phyloP scores from a whole-genome alignment of 129 eudicot genomes.

The Erigeron canadensis region DNA sequence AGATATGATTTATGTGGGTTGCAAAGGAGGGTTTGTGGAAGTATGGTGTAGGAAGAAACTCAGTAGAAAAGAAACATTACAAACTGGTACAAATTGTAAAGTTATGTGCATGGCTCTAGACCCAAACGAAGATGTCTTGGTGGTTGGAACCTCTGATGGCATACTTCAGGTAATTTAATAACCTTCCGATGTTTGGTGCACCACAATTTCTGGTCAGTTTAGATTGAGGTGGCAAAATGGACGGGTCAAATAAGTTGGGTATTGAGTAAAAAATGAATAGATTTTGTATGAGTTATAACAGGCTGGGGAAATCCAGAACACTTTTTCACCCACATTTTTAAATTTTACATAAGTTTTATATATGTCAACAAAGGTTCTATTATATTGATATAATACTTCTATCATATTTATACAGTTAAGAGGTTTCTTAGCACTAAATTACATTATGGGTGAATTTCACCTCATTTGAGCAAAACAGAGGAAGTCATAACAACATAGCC shows the following conservation, averaged over 20 bases:
- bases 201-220: background rate
- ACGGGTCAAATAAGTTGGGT: background rate
- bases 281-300: background rate
- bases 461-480: background rate
- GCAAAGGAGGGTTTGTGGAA: slow-evolving; percentile 72
- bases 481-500: background rate
- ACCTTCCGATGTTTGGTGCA: background rate
- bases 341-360: background rate
- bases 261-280: background rate
- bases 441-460: background rate
- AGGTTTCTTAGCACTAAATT: background rate
- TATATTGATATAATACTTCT: background rate
- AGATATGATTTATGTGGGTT: slow-evolving; percentile 63
- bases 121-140: slow-evolving; percentile 50
- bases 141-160: slow-evolving; percentile 81
- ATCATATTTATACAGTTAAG: background rate
- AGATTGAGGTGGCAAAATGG: background rate
- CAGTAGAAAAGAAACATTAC: slow-evolving; percentile 63
- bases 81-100: slow-evolving; percentile 49
- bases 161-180: slow-evolving; percentile 57
- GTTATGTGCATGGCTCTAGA: slow-evolving; percentile 67
- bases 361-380: background rate
- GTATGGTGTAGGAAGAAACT: slow-evolving; percentile 80
- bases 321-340: background rate
- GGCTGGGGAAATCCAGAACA: background rate